Base-by-base conservation (phyloP, 192 early-diverging fungal species). In the Coemansia sp. region DNA sequence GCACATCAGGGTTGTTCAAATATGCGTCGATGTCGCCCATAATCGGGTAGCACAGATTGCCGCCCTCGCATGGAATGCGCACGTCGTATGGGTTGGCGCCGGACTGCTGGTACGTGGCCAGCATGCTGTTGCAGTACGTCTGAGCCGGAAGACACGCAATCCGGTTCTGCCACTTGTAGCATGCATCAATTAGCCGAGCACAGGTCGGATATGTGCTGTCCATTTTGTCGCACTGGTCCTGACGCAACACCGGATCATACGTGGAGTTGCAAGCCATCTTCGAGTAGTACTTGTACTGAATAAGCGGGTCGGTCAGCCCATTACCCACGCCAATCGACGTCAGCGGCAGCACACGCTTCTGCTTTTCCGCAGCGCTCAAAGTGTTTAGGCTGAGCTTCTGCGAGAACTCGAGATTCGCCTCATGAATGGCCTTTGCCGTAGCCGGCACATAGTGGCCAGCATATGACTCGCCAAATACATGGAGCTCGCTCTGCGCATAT, bases 371-470 rank as follows among this genome's bases (percentile, higher is more conserved):
- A 2, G 58, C 50, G 21, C 55, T 52, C 67, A 83, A 53, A 50
- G 29, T 5, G 6, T 63, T 55, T 7, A 66, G 54, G 10, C 51
- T 57, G 38, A 52, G 39, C 66, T 75, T 75, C 38, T 43, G 56
- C 4, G 66, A 48, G 22, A 73, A 71, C 59, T 83, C 82, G 56
- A 90, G 81, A 76, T 97, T 97, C 38, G 85, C 81, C 21, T 86
- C 84, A 27, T 89, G 83, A 69, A 98, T 94, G 41, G 88, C 90
- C 56, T 82, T 74, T 8, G 87, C 95, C 27, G 94, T 88, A 32
- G 91, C 95, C 21, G 97, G 97, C 50, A 98, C 85, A 67, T 97
- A 98, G 79, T 97, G 95, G 3, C 97, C 97, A 5, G 85, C 91
- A 53, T 94, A 89, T 11, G 83, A 86, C 80, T 96, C 93, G 59